Base-by-base conservation (phyloP, 352 stramenopile species). In the Elongisporangium senticosum region DNA sequence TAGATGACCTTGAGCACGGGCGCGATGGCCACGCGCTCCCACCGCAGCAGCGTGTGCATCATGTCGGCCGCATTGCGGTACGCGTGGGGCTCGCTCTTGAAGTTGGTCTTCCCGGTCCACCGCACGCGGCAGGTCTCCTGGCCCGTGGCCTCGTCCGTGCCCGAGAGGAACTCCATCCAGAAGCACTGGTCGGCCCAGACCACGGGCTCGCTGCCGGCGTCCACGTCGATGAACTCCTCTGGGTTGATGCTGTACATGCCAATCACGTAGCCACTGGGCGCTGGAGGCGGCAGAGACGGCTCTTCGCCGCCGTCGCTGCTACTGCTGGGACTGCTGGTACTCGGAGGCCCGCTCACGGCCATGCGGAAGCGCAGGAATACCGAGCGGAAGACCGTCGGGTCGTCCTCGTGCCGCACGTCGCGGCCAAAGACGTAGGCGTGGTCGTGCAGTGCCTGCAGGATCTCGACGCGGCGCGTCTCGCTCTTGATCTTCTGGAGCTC, bases 81-180 rank as follows among this genome's bases (percentile, higher is more conserved):
- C 33, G 72, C 75, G 57, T 83, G 68, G n/a, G 69, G 68, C 13
- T 62, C 55, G 37, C 73, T 69, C 23, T 72, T 77, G 71, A 81
- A 86, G 51, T 83, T 75, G 47, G 74, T 83, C 33, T 67, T 70
- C 47, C 75, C 75, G 0, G 65, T 69, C 71, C 72, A 86, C 19
- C 73, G 71, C 47, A 86, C 68, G 51, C 68, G 56, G 50, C 58
- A 68, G 19, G 53, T 48, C 49, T 62, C 55, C 20, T 43, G 13
- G 17, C 58, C 59, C 26, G 39, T 66, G 14, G 19, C 59, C 8
- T 63, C 51, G 61, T 83, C 72, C 22, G 55, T 33, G 11, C 77
- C 59, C 48, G 68, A 64, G 17, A 79, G 47, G 59, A 79, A 77
- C 59, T 83, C 73, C 39, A 77, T 79, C 20, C 62, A 71, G 21